Evolutionary conservation across 176 grass and related monocot species (phyloP).

Genomic region (Raddia distichophylla): DNA sequence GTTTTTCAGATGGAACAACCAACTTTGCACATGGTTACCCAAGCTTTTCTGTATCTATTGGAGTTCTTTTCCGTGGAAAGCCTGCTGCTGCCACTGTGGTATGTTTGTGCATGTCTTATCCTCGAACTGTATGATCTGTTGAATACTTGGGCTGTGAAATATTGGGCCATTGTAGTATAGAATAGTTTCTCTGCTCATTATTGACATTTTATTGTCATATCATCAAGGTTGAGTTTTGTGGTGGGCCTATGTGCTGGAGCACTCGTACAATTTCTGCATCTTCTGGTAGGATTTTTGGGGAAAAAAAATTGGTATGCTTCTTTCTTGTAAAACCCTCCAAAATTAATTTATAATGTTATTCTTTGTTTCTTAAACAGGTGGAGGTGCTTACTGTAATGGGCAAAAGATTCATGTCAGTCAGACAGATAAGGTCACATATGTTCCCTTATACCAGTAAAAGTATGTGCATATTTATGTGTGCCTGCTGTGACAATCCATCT

Average conservation of each 20-base stretch:
- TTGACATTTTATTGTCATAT: constrained; percentile 31
- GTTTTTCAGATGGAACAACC: constrained; percentile 86
- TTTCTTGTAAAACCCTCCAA: neutral
- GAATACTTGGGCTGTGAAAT: neutral
- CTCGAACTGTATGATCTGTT: constrained; percentile 20
- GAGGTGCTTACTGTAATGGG: constrained; percentile 95
- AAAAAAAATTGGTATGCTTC: constrained; percentile 12
- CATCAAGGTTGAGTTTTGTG: constrained; percentile 89
- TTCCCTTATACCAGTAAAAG: constrained; percentile 27
- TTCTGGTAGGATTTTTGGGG: constrained; percentile 58
- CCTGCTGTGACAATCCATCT: constrained; percentile 11
- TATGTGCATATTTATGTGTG: constrained; percentile 15
- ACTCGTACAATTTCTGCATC: constrained; percentile 87
- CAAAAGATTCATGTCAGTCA: constrained; percentile 92
- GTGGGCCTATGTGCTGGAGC: constrained; percentile 95
- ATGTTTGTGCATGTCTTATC: constrained; percentile 44
- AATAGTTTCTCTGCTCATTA: constrained; percentile 30
- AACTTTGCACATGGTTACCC: constrained; percentile 99
- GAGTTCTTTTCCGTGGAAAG: constrained; percentile 88
- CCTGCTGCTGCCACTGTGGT: constrained; percentile 95
- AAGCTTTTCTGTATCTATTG: constrained; percentile 93
- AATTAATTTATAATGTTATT: constrained; percentile 25
- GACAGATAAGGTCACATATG: constrained; percentile 70
- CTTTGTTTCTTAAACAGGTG: constrained; percentile 57
- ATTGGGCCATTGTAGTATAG: neutral